A percentile compares a stretch with the other conserved stretches of the same genome.
Conservation (phyloP, 306 rosid species). For the Pyrus betulifolia region DNA sequence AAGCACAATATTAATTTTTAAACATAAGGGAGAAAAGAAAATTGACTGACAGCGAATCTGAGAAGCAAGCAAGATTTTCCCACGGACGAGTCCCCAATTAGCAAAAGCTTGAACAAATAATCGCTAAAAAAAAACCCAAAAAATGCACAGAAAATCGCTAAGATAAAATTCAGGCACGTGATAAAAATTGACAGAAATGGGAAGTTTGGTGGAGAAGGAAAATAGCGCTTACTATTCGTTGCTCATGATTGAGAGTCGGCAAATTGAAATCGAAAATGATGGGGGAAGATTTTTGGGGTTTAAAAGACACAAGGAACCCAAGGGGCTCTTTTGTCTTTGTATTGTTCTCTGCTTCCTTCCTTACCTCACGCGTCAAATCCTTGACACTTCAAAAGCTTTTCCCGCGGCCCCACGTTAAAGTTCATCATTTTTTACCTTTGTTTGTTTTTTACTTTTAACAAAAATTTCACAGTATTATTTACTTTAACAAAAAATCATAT, state of each 20-base stretch:
- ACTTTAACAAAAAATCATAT: too few species aligned
- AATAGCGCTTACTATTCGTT: constrained; percentile 66
- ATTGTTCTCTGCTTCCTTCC: not conserved
- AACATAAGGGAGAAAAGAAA: not conserved
- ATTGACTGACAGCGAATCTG: constrained; percentile 61
- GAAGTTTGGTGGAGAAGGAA: constrained; percentile 4
- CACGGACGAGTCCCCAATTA: constrained; percentile 93
- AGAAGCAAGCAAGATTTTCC: constrained; percentile 94
- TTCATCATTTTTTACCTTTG: too few species aligned
- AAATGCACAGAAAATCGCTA: not conserved
- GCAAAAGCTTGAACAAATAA: constrained; percentile 83
- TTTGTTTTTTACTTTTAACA: too few species aligned
- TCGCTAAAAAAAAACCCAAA: constrained; percentile 42
- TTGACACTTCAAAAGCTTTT: not conserved
- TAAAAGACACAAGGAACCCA: too few species aligned
- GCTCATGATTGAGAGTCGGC: constrained; percentile 38
- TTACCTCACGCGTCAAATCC: not conserved
- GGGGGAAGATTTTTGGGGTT: not conserved
- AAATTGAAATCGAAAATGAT: not conserved
- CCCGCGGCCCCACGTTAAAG: not conserved
- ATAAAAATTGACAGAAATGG: not conserved
- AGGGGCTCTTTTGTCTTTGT: too few species aligned
- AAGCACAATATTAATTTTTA: not conserved
- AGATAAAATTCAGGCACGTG: not conserved
- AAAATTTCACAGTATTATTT: too few species aligned